phyloP scores from a whole-genome alignment of 2,329 filamentous ascomycete genomes.

The Fusarium guadeloupense region DNA sequence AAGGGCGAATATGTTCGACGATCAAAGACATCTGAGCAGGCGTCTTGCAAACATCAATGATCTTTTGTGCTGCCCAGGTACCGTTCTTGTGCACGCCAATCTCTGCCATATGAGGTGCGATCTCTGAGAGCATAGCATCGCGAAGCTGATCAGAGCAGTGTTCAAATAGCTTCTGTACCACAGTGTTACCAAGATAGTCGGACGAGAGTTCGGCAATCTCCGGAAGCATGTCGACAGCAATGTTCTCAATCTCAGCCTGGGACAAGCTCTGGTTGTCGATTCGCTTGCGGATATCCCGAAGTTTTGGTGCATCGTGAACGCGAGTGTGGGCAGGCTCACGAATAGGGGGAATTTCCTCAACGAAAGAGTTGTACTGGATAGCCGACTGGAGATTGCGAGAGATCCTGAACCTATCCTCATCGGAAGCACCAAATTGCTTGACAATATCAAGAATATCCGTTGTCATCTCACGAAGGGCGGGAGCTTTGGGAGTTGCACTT shows the following conservation, averaged over 20 bases:
- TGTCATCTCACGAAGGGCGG: slow-evolving; percentile 80
- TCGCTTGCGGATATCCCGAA: slow-evolving; percentile 94
- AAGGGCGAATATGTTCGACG: slow-evolving; percentile 83
- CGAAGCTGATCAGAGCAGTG: slow-evolving; percentile 91
- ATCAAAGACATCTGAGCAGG: slow-evolving; percentile 84
- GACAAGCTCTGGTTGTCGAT: slow-evolving; percentile 95
- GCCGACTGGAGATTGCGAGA: slow-evolving; percentile 77
- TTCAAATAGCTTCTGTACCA: slow-evolving; percentile 99
- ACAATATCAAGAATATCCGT: slow-evolving; percentile 87
- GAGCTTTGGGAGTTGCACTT: slow-evolving; percentile 69
- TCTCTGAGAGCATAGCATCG: slow-evolving; percentile 88
- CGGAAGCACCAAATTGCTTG: slow-evolving; percentile 83
- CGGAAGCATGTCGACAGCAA: slow-evolving; percentile 92
- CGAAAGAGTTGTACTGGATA: slow-evolving; percentile 76
- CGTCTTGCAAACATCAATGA: slow-evolving; percentile 94
- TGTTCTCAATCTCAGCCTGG: slow-evolving; percentile 87
- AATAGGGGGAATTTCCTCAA: slow-evolving; percentile 87
- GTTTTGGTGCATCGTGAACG: slow-evolving; percentile 90
- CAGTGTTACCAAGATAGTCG: slow-evolving; percentile 97
- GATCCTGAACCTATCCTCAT: slow-evolving; percentile 80
- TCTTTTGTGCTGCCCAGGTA: slow-evolving; percentile 99
- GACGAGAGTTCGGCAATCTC: slow-evolving; percentile 95
- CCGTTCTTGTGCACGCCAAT: slow-evolving; percentile 99
- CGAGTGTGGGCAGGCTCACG: slow-evolving; percentile 88
- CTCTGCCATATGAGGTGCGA: slow-evolving; percentile 91